Base-by-base conservation (phyloP, 2,329 filamentous ascomycete species). In the Colletotrichum cordylinicola region DNA sequence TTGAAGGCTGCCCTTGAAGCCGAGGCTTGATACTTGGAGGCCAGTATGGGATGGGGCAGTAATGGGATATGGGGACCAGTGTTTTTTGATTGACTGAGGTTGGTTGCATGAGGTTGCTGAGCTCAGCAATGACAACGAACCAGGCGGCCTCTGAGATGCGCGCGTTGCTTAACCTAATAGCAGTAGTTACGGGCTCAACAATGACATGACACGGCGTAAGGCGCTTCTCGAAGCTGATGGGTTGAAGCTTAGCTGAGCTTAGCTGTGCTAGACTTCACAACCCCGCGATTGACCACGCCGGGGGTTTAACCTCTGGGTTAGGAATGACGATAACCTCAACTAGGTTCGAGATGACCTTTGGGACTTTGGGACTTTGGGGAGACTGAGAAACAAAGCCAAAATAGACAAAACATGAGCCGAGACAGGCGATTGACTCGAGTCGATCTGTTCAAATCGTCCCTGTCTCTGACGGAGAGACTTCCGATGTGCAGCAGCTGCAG, bases 371-470 rank as follows among this genome's bases (percentile, higher is more conserved):
- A 43, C 18, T 21, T 56, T 56, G 27, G 18, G 58, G 6, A 61
- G 12, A 61, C 31, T 10, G 16, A 37, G 60, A 72, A 61, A 52
- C 67, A 61, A 61, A 21, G 12, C 21, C 9, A 65, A 48, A 35
- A 43, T 29, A 43, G 24, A 31, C 68, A 66, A 61, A 74, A 62
- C 37, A 72, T 67, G 72, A 52, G 67, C 43, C 72, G 72, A 71
- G 72, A 71, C 72, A 66, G 24, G 24, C 5, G 52, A 39, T 72
- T 67, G 61, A 74, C 68, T 74, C 68, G 61, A 24, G 35, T 64
- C 39, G 43, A 70, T 16, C 35, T 37, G 39, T 35, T 67, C 27
- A 13, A 24, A 60, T 33, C 21, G 56, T 7, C 24, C 12, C 31
- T 31, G 58, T 39, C 24, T n/a, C 31, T 58, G 29, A 35, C 29